Percentiles rank a stretch among this genome's conserved stretches.
phyloP scores from a whole-genome alignment of 495 filamentous ascomycete genomes.

The Parathielavia hyrcaniae region DNA sequence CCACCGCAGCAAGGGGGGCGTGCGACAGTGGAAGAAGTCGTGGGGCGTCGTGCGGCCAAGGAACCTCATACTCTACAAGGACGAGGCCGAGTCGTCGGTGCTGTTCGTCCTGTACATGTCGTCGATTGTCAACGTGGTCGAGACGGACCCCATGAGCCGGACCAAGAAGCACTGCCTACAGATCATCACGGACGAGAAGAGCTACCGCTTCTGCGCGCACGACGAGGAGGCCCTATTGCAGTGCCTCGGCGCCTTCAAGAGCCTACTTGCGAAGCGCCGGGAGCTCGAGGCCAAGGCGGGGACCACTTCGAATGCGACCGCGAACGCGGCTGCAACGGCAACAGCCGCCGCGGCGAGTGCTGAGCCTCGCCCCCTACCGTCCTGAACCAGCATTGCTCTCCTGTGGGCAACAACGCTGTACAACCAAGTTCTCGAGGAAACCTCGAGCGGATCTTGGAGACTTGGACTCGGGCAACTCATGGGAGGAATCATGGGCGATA shows the following conservation, averaged over 20 bases:
- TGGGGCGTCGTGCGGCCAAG: slow-evolving; percentile 90
- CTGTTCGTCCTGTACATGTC: slow-evolving; percentile 73
- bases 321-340: not conserved
- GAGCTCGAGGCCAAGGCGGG: slow-evolving; percentile 43
- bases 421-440: not conserved
- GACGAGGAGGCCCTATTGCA: slow-evolving; percentile 78
- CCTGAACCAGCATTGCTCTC: not conserved
- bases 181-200: slow-evolving; percentile 90
- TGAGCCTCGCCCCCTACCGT: not conserved
- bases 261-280: slow-evolving; percentile 67
- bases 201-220: slow-evolving; percentile 74
- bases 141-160: slow-evolving; percentile 79
- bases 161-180: slow-evolving; percentile 85
- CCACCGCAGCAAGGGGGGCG: slow-evolving; percentile 75
- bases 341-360: not conserved
- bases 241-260: slow-evolving; percentile 87
- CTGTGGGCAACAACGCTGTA: too few relatives aligned
- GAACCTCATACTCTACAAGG: slow-evolving; percentile 86
- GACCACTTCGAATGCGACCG: slow-evolving; percentile 18
- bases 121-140: slow-evolving; percentile 82
- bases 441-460: not conserved
- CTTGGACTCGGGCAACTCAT: not conserved
- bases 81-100: slow-evolving; percentile 84
- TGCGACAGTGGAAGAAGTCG: slow-evolving; percentile 88
- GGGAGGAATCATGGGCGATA: not conserved